These are phyloP conservation scores for Zasmidium angulare DNA, from an alignment of 2,329 filamentous ascomycete genomes.

Conservation along the genomic window DNA sequence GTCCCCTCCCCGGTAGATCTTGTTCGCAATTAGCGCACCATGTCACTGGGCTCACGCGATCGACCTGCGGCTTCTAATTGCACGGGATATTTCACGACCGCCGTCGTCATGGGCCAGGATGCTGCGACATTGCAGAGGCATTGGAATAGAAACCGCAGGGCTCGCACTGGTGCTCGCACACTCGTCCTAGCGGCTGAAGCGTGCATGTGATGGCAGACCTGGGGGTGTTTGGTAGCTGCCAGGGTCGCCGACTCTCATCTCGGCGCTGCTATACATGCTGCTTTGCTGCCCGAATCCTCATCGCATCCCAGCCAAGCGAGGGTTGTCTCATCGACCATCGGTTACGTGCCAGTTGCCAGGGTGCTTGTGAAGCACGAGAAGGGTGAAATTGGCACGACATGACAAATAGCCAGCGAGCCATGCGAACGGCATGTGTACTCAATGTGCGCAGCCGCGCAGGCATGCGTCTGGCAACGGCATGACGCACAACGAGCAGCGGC, in stretches of 20 bases:
- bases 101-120: conserved; percentile 5
- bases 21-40: conserved; percentile 17
- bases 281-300: conserved; percentile 13
- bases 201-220: neutral
- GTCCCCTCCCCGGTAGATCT: conserved; percentile 16
- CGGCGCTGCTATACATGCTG: conserved; percentile 13
- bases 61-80: neutral
- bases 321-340: conserved; percentile 7
- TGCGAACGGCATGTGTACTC: conserved; percentile 23
- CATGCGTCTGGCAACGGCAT: neutral
- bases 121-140: conserved; percentile 3
- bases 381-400: conserved; percentile 7
- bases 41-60: conserved; percentile 11
- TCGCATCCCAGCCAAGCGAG: conserved; percentile 4
- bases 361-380: conserved; percentile 8
- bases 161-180: neutral
- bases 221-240: neutral
- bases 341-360: conserved; percentile 15
- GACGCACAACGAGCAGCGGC: conserved; percentile 11
- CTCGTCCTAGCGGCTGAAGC: conserved; percentile 5
- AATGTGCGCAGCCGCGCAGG: conserved; percentile 16
- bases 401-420: conserved; percentile 23
- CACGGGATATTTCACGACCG: neutral
- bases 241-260: conserved; percentile 13
- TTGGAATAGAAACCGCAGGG: neutral